Evolutionary conservation across 2,329 filamentous ascomycete species (phyloP).

Genomic region (Ceratocystis smalleyi): DNA sequence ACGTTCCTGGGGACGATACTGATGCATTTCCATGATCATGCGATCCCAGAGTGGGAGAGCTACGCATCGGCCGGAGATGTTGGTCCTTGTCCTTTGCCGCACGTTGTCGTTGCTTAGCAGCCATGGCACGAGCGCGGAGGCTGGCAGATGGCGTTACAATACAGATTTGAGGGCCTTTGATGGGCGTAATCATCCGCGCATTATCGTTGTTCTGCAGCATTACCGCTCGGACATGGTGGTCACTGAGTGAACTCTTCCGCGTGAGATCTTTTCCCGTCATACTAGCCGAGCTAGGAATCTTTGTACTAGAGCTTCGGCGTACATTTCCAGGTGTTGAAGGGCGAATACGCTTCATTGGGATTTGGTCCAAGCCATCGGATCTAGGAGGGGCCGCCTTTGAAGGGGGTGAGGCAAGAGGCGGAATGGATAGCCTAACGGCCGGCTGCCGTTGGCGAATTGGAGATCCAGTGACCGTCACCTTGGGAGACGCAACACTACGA

Average conservation of each 20-base stretch:
- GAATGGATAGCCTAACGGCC: neutral
- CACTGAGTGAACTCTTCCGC: neutral
- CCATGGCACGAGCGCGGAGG: neutral
- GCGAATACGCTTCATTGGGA: conserved; percentile 2
- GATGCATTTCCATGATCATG: conserved; percentile 13
- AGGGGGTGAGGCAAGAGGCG: conserved; percentile 7
- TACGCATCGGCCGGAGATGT: conserved; percentile 11
- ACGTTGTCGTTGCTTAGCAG: conserved; percentile 2
- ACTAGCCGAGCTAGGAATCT: neutral
- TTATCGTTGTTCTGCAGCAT: conserved; percentile 7
- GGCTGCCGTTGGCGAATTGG: conserved; percentile 7
- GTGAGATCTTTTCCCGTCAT: neutral
- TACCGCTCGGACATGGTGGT: neutral
- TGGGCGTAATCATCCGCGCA: conserved; percentile 13
- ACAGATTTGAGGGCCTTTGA: conserved; percentile 6
- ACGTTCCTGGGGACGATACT: conserved; percentile 12
- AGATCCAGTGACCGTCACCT: conserved; percentile 1
- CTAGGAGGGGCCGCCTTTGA: neutral
- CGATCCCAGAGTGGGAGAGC: conserved; percentile 12
- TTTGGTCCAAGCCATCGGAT: neutral
- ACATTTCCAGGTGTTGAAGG: neutral
- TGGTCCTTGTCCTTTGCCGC: conserved; percentile 2
- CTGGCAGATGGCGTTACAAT: conserved; percentile 6
- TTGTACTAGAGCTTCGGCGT: neutral
- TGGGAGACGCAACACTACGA: neutral